phyloP scores from a whole-genome alignment of 495 filamentous ascomycete species.

The Neurospora sp. region DNA sequence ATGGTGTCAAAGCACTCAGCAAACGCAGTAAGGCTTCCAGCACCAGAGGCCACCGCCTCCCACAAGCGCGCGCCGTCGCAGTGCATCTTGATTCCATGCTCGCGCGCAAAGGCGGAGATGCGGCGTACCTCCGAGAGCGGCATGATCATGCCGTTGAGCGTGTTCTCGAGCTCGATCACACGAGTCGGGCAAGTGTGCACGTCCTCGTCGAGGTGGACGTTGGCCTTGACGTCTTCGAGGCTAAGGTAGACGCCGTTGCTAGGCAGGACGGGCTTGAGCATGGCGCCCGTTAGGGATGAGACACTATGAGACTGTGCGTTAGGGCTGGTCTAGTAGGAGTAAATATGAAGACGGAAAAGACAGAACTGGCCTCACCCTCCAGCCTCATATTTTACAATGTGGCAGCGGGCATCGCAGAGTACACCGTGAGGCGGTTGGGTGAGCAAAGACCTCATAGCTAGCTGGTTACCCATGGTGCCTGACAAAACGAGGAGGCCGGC shows the following conservation, averaged over 20 bases:
- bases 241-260: constrained; percentile 63
- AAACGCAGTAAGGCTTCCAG: constrained; percentile 56
- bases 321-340: not conserved
- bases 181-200: constrained; percentile 61
- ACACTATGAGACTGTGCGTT: constrained; percentile 20
- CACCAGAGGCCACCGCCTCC: constrained; percentile 57
- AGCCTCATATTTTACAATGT: constrained; percentile 64
- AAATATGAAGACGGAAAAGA: not conserved
- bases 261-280: constrained; percentile 48
- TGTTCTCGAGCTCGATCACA: constrained; percentile 80
- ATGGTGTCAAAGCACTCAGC: constrained; percentile 67
- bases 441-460: constrained; percentile 58
- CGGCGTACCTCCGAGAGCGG: constrained; percentile 57
- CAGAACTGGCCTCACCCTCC: constrained; percentile 38
- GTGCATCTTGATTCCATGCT: constrained; percentile 61
- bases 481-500: constrained; percentile 69
- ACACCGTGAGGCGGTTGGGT: constrained; percentile 61
- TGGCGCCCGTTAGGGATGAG: constrained; percentile 48
- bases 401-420: constrained; percentile 55
- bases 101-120: constrained; percentile 61
- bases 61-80: constrained; percentile 80
- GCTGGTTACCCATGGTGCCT: constrained; percentile 86
- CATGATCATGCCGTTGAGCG: constrained; percentile 67
- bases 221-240: constrained; percentile 56
- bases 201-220: constrained; percentile 35